These are phyloP conservation scores for Lippia alba DNA, from an alignment of 305 asterid genomes.

Conservation along the genomic window DNA sequence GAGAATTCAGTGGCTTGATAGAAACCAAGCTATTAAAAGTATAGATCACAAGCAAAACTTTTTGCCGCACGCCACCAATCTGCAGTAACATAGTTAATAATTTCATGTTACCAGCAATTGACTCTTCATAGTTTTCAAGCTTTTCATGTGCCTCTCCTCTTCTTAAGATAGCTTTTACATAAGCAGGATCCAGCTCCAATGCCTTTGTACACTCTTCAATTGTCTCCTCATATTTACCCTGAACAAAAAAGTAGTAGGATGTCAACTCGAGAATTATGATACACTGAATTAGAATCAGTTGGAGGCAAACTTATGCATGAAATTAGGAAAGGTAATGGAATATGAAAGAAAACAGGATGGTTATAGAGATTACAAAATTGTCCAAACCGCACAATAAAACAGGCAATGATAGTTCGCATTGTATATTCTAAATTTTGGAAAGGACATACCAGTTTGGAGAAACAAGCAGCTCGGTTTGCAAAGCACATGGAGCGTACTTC, in stretches of 20 bases:
- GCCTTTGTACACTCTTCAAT: conserved; percentile 87
- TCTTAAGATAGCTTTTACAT: conserved; percentile 73
- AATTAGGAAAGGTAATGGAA: neutral
- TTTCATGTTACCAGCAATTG: conserved; percentile 67
- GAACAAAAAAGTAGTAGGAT: conserved; percentile 30
- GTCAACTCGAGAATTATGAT: conserved; percentile 30
- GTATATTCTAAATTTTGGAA: neutral
- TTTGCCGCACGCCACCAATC: conserved; percentile 12
- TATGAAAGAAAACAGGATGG: conserved; percentile 6
- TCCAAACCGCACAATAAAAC: neutral
- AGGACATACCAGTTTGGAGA: conserved; percentile 74
- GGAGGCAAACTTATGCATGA: conserved; percentile 11
- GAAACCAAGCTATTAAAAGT: neutral
- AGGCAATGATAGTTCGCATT: too few species aligned
- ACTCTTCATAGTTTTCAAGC: conserved; percentile 81
- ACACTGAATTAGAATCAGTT: conserved; percentile 23
- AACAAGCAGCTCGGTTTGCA: conserved; percentile 91
- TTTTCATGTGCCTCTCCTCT: conserved; percentile 89
- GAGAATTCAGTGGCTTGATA: conserved; percentile 7
- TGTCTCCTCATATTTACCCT: conserved; percentile 79
- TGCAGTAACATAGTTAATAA: conserved; percentile 14
- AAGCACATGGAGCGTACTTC: conserved; percentile 77
- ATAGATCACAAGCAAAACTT: conserved; percentile 12
- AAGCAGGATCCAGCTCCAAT: conserved; percentile 72
- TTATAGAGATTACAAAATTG: neutral